Conservation (phyloP, 2,329 filamentous ascomycete species). For the Cladophialophora bantiana region DNA sequence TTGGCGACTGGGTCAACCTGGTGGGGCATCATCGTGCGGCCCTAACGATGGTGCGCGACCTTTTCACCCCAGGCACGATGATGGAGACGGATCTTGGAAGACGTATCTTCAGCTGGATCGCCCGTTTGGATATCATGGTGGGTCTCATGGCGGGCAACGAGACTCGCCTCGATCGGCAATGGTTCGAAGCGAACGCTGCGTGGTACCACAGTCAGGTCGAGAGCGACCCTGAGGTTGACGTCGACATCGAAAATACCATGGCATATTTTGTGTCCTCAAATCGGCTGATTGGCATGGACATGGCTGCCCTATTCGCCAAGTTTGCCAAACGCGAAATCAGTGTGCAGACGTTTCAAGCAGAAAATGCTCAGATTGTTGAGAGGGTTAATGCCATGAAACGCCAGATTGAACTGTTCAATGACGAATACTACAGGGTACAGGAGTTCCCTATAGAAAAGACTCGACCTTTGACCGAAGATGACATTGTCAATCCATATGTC, state of each 20-base stretch:
- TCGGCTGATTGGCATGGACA: constrained; percentile 78
- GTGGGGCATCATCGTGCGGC: constrained; percentile 93
- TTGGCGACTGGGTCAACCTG: constrained; percentile 94
- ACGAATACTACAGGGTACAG: constrained; percentile 68
- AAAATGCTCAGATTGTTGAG: constrained; percentile 64
- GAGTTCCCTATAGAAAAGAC: constrained; percentile 62
- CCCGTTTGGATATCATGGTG: constrained; percentile 83
- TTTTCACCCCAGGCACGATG: constrained; percentile 79
- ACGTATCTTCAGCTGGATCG: constrained; percentile 85
- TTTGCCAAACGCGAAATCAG: constrained; percentile 66
- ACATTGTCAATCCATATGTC: constrained; percentile 77
- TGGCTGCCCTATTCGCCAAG: constrained; percentile 77
- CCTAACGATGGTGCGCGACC: constrained; percentile 75
- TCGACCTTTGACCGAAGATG: constrained; percentile 62
- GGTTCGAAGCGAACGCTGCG: constrained; percentile 72
- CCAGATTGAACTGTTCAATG: constrained; percentile 68
- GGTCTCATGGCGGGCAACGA: constrained; percentile 82
- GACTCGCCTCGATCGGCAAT: constrained; percentile 75
- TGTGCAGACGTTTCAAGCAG: constrained; percentile 67
- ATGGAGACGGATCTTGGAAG: constrained; percentile 74
- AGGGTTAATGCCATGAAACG: constrained; percentile 51
- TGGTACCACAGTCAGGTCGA: constrained; percentile 67
- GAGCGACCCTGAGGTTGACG: constrained; percentile 58
- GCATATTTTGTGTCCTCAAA: constrained; percentile 71
- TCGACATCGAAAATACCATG: constrained; percentile 70